These are phyloP conservation scores for Xerocomus tenax DNA, from an alignment of 1,284 basidiomycete genomes.

Conservation along the genomic window DNA sequence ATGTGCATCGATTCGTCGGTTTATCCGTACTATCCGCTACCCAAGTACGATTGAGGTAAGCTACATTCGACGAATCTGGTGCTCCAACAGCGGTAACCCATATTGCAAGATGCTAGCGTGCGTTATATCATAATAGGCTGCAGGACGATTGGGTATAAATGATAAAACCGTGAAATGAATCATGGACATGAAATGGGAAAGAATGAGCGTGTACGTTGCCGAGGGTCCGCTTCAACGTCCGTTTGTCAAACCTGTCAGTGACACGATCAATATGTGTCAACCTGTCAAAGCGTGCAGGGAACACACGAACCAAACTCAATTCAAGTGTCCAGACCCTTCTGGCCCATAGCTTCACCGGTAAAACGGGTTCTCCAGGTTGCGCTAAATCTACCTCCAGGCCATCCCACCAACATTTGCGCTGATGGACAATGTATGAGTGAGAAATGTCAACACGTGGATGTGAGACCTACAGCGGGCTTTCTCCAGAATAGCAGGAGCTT, in stretches of 20 bases:
- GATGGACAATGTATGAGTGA: conserved; percentile 7
- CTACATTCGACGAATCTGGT: not conserved
- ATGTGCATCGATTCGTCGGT: not conserved
- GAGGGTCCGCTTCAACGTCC: conserved; percentile 2
- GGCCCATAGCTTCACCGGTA: conserved; percentile 85
- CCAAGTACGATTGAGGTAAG: not conserved
- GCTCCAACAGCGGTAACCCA: conserved; percentile 1
- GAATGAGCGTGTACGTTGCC: conserved; percentile 4
- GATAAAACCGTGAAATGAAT: conserved; percentile 17
- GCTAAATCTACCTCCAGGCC: conserved; percentile 85
- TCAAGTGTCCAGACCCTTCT: conserved; percentile 98
- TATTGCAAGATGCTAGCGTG: conserved; percentile 24
- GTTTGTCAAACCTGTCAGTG: conserved; percentile 17
- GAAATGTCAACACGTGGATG: not conserved
- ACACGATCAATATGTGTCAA: conserved; percentile 1
- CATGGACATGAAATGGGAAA: conserved; percentile 17
- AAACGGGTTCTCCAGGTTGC: conserved; percentile 43
- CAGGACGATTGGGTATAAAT: conserved; percentile 25
- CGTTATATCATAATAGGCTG: conserved; percentile 25
- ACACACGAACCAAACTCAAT: conserved; percentile 74
- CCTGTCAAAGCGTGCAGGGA: not conserved
- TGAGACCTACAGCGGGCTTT: conserved; percentile 82
- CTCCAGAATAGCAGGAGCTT: conserved; percentile 97
- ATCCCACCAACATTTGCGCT: conserved; percentile 99
- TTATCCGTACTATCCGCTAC: not conserved